A percentile compares a stretch with the other conserved stretches of the same genome.
Conservation (phyloP, 2,329 filamentous ascomycete species). For the Diaporthe helianthi region DNA sequence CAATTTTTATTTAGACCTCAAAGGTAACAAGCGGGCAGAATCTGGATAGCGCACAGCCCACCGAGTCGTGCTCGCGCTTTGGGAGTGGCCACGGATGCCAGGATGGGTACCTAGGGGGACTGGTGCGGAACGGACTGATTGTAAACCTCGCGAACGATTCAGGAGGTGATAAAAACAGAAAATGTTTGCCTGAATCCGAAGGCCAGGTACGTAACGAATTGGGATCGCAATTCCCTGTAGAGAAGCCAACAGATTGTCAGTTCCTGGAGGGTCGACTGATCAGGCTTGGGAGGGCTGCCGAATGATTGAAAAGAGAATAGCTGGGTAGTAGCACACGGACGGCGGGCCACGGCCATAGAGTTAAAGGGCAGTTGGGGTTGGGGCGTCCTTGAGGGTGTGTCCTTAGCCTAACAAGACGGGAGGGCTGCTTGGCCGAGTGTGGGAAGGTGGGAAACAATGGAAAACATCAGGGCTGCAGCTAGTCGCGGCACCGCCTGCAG, state of each 20-base stretch:
- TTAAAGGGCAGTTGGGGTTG: slow-evolving; percentile 44
- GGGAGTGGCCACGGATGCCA: slow-evolving; percentile 21
- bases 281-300: slow-evolving; percentile 55
- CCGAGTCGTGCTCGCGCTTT: slow-evolving; percentile 40
- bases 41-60: background rate
- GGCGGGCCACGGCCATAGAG: slow-evolving; percentile 50
- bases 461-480: slow-evolving; percentile 27
- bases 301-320: slow-evolving; percentile 60
- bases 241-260: slow-evolving; percentile 49
- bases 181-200: slow-evolving; percentile 36
- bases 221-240: slow-evolving; percentile 48
- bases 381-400: slow-evolving; percentile 37
- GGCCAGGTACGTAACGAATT: slow-evolving; percentile 45
- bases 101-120: background rate
- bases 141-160: slow-evolving; percentile 27
- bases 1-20: slow-evolving; percentile 46
- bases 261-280: slow-evolving; percentile 50
- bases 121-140: slow-evolving; percentile 15
- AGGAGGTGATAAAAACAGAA: slow-evolving; percentile 32
- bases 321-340: slow-evolving; percentile 56
- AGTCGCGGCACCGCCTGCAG: slow-evolving; percentile 39
- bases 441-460: slow-evolving; percentile 40
- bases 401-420: slow-evolving; percentile 28
- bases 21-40: slow-evolving; percentile 37
- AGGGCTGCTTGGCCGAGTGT: slow-evolving; percentile 39